Base-by-base conservation (phyloP, 2,329 filamentous ascomycete species). In the Emericellopsis atlantica region DNA sequence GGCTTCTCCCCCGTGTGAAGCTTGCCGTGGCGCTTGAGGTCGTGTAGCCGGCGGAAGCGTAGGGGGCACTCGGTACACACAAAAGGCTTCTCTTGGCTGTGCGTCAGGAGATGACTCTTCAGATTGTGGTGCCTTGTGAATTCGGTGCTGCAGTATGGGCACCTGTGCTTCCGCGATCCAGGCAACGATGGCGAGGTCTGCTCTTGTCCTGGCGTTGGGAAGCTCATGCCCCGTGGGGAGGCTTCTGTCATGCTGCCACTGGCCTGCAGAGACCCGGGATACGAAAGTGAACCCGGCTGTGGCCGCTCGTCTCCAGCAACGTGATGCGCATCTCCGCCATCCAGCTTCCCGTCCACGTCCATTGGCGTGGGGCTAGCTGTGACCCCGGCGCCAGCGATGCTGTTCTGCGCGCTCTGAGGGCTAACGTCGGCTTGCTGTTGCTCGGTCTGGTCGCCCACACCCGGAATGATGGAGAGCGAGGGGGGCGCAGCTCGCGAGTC, bases 81-180 rank as follows among this genome's bases (percentile, higher is more conserved):
- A 55, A 92, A 98, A 0, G 92, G 92, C 62, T 98, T 98, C 61
- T 98, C 92, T 68, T 98, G 90, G 54, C 89, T 95, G 61, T 96
- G 92, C 1, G 92, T 96, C 56, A 98, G 76, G 43, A 98, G 74
- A 64, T 98, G 92, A 51, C 88, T 95, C 65, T 96, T 98, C 23
- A 96, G 74, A 54, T 98, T 96, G 58, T 96, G 92, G 57, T 96
- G 92, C 36, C 92, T 79, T 23, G 92, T 98, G 51, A 98, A 98
- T 54, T 95, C 92, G 5, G 92, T 95, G 32, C 87, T 79, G 69
- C 92, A 98, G 59, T 94, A 95, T 1, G 87, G 90, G 55, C 92
- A 98, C 60, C 92, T 94, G 66, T 98, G 90, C 54, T 92, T 90
- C 65, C 95, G 95, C 40, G 76, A 72, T 14, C 52, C 52, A 3